Evolutionary conservation across 805 yeast genomes (phyloP), one percentile per base, ranked within the genome.

Genomic region (Zygoascus ofunaensis): DNA sequence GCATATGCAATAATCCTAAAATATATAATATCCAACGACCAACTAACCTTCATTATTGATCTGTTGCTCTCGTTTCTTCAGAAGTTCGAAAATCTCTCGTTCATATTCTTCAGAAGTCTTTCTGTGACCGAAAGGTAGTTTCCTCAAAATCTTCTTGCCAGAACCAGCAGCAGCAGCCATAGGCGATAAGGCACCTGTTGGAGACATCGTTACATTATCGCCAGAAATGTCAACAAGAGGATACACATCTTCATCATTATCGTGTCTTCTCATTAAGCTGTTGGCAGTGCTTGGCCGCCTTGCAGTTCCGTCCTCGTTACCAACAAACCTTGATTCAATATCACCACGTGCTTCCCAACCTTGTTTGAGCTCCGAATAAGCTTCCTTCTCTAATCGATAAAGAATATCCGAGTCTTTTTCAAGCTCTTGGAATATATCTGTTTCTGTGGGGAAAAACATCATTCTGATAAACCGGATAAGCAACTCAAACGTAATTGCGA

Each of bases 341-440:
- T 45, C 48, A 12, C 36, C 30, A 17, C 34, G 39, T 3, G 18
- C 33, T 33, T 45, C 48, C 45, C 44, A 41, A 5, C 48, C 48
- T 37, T 45, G 44, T 18, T 45, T 41, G 23, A 92, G 70, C 50
- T 87, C 94, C 22, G 69, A 69, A 55, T 71, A 80, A 0, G 97
- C 81, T 35, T 73, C 80, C 23, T 74, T 61, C 60, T 92, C 97
- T 54, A 92, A 71, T 35, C 74, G 70, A 50, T 75, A 74, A 54
- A 92, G 72, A 55, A 89, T 66, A 10, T 70, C 75, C 15, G 74
- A 64, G 55, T 80, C 82, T 55, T 77, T 76, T 61, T 92, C 98
- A 44, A 84, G 70, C 15, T 76, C 68, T 53, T 83, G 87, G 66
- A 87, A 92, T 15, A 76, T 64, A 47, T 86, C 95, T 5, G 86